Base-by-base conservation (phyloP, 129 eudicot genomes). In the Glebionis coronaria region DNA sequence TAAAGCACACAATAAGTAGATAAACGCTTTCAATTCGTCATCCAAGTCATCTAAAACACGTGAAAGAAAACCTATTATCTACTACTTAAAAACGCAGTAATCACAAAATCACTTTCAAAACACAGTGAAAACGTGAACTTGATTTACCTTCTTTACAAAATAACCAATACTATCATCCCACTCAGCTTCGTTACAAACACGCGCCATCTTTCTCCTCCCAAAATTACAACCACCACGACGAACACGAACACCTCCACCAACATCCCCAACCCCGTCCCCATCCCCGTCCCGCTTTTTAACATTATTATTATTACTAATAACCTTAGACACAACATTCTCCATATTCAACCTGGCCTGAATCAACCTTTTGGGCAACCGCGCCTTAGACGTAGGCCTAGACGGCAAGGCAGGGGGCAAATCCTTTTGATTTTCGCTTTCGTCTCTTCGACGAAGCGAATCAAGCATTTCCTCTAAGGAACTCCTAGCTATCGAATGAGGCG, bases 401-500 rank as follows among this genome's bases (percentile, higher is more conserved):
- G 98, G 98, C 54, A 93, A 71, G 18, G 81, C 97, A 18, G 98
- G 98, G 51, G 97, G 98, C 63, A 80, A 16, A 78, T 93, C 97
- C 72, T 71, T 78, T 0, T 80, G 84, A 76, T 82, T 76, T 64
- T 85, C 86, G 12, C 47, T 58, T 54, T 76, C 96, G 13, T 88
- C 91, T 54, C 83, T 81, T 64, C 65, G 85, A 64, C 79, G 85
- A 79, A 93, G 86, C 38, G 83, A 78, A 20, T 88, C 92, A 62
- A 93, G 80, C 98, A 93, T 86, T 71, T 86, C 98, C 88, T 93
- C 98, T 68, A 93, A 70, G 12, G 98, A 93, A 67, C 98, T 93
- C 61, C 95, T 81, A 71, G 80, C 77, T 67, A 78, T 42, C 53
- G 81, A 65, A 68, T 72, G 71, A 9, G 97, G 94, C 19, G 96